phyloP scores from a whole-genome alignment of 257 asterid species.

The Cinchona pubescens region DNA sequence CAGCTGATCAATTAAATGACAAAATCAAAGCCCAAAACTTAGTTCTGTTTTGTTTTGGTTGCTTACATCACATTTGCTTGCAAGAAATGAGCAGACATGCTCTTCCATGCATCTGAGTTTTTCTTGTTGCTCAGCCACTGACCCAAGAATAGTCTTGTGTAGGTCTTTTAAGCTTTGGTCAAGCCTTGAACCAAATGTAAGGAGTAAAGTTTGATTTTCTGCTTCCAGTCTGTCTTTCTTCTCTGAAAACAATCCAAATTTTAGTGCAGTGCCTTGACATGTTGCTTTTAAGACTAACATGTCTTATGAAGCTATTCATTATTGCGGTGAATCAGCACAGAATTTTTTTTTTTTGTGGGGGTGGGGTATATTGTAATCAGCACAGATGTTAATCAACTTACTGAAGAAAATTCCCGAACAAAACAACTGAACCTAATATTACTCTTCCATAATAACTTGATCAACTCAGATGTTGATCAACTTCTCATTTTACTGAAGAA shows the following conservation, averaged over 20 bases:
- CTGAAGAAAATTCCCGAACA: background rate
- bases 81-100: constrained; percentile 49
- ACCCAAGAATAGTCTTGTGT: constrained; percentile 49
- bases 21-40: constrained; percentile 4
- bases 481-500: background rate
- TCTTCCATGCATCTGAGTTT: constrained; percentile 56
- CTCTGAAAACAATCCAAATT: constrained; percentile 43
- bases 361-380: too few relatives aligned
- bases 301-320: too few relatives aligned
- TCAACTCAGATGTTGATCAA: background rate
- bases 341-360: too few relatives aligned
- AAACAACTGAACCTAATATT: background rate
- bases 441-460: background rate
- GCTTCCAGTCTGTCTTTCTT: constrained; percentile 64
- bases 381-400: background rate
- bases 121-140: constrained; percentile 63
- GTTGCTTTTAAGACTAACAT: background rate
- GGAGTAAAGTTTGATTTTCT: constrained; percentile 58
- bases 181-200: constrained; percentile 55
- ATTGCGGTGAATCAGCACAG: background rate
- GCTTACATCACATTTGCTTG: constrained; percentile 59
- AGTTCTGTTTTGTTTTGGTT: background rate
- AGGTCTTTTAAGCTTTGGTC: constrained; percentile 62
- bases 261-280: constrained; percentile 1
- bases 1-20: constrained; percentile 21